Conservation (phyloP, 2,329 filamentous ascomycete species). For the Calonectria leucothoes region DNA sequence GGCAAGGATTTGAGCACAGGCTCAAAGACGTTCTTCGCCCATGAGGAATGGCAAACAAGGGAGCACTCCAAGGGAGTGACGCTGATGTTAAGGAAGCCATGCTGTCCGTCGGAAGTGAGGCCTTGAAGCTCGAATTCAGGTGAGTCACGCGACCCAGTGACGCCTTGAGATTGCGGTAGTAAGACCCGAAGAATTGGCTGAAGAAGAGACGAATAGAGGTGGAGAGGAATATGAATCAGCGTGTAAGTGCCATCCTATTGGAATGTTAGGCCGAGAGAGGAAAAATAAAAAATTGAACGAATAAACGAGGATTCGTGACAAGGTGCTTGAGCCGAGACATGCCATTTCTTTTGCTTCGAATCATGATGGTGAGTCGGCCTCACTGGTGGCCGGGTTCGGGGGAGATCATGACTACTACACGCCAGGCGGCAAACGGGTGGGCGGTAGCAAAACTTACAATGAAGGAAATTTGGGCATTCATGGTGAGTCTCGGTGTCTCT, state of each 20-base stretch:
- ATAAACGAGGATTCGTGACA: not conserved
- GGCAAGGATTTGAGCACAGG: conserved; percentile 76
- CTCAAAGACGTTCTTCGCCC: conserved; percentile 80
- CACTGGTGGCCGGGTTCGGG: not conserved
- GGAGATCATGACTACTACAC: not conserved
- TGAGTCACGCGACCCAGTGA: conserved; percentile 49
- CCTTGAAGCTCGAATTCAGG: conserved; percentile 56
- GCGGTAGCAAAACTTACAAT: conserved; percentile 56
- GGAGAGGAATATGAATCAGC: conserved; percentile 89
- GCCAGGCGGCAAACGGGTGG: not conserved
- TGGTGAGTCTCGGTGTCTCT: conserved; percentile 45
- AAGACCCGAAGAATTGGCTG: conserved; percentile 90
- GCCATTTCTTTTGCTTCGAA: not conserved
- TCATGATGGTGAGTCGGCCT: not conserved
- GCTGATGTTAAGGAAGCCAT: conserved; percentile 92
- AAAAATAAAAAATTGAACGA: not conserved
- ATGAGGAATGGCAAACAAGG: conserved; percentile 83
- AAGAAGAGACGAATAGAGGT: conserved; percentile 81
- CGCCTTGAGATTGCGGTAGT: conserved; percentile 69
- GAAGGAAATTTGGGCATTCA: conserved; percentile 70
- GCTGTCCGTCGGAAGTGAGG: conserved; percentile 64
- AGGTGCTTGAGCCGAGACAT: not conserved
- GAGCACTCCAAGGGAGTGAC: conserved; percentile 94
- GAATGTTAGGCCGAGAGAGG: conserved; percentile 40
- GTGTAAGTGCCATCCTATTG: conserved; percentile 85